Conservation (phyloP, 139 green algal species). For the Bryopsis sp. region DNA sequence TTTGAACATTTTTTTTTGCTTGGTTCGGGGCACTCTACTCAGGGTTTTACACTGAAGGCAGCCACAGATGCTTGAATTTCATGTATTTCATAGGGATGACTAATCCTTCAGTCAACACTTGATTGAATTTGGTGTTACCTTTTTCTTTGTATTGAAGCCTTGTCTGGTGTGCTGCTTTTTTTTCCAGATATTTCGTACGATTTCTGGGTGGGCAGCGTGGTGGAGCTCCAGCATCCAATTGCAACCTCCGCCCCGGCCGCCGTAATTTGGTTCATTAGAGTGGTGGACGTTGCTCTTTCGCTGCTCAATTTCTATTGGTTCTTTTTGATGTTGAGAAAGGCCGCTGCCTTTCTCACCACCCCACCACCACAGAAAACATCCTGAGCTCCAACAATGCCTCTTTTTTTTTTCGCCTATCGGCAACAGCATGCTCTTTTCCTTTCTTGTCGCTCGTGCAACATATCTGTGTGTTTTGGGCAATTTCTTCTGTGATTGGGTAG, state of each 20-base stretch:
- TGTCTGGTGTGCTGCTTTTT: background rate
- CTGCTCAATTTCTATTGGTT: conserved; percentile 41
- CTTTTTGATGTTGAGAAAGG: conserved; percentile 25
- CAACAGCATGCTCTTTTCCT: too few species aligned
- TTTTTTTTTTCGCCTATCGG: too few species aligned
- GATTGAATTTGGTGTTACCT: background rate
- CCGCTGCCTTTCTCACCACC: conserved; percentile 4
- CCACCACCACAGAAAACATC: too few species aligned
- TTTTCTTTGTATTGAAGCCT: background rate
- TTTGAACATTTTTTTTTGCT: too few species aligned
- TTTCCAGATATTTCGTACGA: background rate
- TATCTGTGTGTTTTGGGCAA: too few species aligned
- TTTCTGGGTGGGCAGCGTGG: background rate
- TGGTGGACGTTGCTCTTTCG: conserved; percentile 30
- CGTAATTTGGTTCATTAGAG: conserved; percentile 27
- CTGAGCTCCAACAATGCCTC: too few species aligned
- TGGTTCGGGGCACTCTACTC: too few species aligned
- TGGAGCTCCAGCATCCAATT: conserved; percentile 5
- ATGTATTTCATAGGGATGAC: too few species aligned
- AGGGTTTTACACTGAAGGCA: too few species aligned
- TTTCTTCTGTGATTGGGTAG: too few species aligned
- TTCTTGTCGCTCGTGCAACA: too few species aligned
- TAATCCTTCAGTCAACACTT: background rate
- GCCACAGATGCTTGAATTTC: too few species aligned
- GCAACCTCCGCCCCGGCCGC: conserved; percentile 11